Conservation (phyloP, 2,329 filamentous ascomycete species). For the Ophiocordyceps camponoti-floridani region DNA sequence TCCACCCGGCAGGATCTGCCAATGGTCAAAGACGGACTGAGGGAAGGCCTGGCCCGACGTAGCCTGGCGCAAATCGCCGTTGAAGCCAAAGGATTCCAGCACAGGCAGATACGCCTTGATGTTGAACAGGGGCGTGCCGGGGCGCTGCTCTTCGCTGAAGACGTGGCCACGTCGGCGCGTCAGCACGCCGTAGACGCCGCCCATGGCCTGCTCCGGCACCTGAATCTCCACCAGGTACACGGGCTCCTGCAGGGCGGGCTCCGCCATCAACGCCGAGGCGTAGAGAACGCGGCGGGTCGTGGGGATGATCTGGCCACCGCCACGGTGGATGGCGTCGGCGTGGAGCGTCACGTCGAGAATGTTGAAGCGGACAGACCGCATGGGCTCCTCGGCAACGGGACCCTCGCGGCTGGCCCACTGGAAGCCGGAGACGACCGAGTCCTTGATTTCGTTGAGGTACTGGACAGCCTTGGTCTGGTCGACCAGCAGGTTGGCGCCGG, state of each 20-base stretch:
- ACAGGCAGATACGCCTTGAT: slow-evolving; percentile 95
- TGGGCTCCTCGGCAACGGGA: slow-evolving; percentile 93
- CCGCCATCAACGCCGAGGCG: slow-evolving; percentile 76
- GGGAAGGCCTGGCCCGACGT: slow-evolving; percentile 98
- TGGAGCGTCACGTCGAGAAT: slow-evolving; percentile 98
- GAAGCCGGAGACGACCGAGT: slow-evolving; percentile 98
- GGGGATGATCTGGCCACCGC: slow-evolving; percentile 97
- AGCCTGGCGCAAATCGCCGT: slow-evolving; percentile 81
- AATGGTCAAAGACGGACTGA: slow-evolving; percentile 97
- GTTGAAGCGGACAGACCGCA: slow-evolving; percentile 96
- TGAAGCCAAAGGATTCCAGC: slow-evolving; percentile 98
- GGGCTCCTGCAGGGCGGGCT: slow-evolving; percentile 85
- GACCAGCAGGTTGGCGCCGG: slow-evolving; percentile 92
- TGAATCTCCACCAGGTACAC: slow-evolving; percentile 99
- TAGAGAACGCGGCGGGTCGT: slow-evolving; percentile 96
- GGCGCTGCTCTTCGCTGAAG: slow-evolving; percentile 94
- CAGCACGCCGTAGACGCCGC: slow-evolving; percentile 98
- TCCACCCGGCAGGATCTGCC: slow-evolving; percentile 89
- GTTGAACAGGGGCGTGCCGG: slow-evolving; percentile 97
- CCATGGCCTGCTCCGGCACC: slow-evolving; percentile 96
- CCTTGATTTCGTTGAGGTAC: slow-evolving; percentile 99
- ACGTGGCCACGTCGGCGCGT: slow-evolving; percentile 97
- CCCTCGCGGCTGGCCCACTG: slow-evolving; percentile 98
- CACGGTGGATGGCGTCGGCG: slow-evolving; percentile 98
- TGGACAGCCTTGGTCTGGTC: slow-evolving; percentile 99